Evolutionary conservation across 371 early-diverging fungal genomes (phyloP), one percentile per base, ranked within the genome.

Genomic region (Zychaea mexicana): DNA sequence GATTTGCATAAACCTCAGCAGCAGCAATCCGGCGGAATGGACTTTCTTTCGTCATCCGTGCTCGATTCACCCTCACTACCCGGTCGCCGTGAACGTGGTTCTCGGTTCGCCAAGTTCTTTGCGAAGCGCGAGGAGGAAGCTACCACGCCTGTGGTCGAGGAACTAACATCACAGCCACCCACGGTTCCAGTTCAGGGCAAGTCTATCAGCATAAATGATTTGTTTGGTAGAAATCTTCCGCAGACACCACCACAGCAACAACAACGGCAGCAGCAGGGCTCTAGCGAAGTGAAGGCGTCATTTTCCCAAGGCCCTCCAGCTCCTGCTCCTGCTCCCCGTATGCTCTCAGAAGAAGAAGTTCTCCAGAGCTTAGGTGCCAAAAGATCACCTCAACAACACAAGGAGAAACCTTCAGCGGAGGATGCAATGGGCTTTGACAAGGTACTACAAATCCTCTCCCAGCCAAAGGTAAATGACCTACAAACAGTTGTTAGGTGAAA

Each of bases 31-130:
- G 22, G 31, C 27, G 33, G 21, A 27, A 26, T 52, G 42, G 60
- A 65, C 26, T 33, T 65, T 22, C 27, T 60, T 21, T 39, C 64
- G n/a, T 10, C 57, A 22, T 24, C 55, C 9, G 47, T 60, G 26
- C 28, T 62, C 26, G 54, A 61, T 57, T 49, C 64, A 31, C 28
- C 71, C 22, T 64, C 74, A 39, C 71, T 74, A 61, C 56, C 13
- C 49, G 57, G 42, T 53, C 76, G 76, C 55, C 68, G 70, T 36
- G 72, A 84, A 24, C 79, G 78, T 38, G 84, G 85, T 0, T 88
- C 88, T 9, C 85, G 88, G 17, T 88, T 88, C 70, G 88, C 88
- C 7, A 82, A 79, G 17, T 88, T 88, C 70, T 88, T 88, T 68
- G 72, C 85, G 10, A 73, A 76, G 46, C 71, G 76, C 10, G 75